Conservation (phyloP, 2,329 filamentous ascomycete species). For the Dothideomycetes sp. region DNA sequence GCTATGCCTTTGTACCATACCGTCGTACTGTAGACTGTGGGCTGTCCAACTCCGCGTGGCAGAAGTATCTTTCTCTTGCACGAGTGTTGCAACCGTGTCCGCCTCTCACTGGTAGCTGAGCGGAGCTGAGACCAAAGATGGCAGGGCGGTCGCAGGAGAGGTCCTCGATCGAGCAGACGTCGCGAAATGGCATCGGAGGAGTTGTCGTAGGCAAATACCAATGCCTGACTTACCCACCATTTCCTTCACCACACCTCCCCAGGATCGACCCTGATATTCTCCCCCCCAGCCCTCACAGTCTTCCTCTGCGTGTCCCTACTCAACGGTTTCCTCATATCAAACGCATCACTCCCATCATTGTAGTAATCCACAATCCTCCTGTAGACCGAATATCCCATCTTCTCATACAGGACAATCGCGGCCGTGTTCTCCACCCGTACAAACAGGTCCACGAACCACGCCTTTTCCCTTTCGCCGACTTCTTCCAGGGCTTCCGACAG, state of each 20-base stretch:
- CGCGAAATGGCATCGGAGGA: too few relatives aligned
- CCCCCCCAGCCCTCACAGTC: constrained; percentile 72
- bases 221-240: too few relatives aligned
- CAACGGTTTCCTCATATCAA: constrained; percentile 92
- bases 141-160: too few relatives aligned
- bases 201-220: too few relatives aligned
- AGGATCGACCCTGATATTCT: constrained; percentile 64
- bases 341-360: constrained; percentile 87
- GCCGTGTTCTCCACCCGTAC: constrained; percentile 80
- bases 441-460: constrained; percentile 94
- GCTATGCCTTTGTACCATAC: too few relatives aligned
- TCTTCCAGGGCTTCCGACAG: constrained; percentile 72
- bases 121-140: too few relatives aligned
- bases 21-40: too few relatives aligned
- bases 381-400: constrained; percentile 86
- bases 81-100: too few relatives aligned
- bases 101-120: too few relatives aligned
- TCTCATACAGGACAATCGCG: constrained; percentile 80
- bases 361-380: constrained; percentile 87
- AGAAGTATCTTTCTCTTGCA: too few relatives aligned
- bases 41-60: too few relatives aligned
- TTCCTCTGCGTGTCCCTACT: constrained; percentile 65
- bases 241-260: constrained; percentile 71
- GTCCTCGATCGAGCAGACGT: too few relatives aligned
- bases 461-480: constrained; percentile 69